Evolutionary conservation across 768 basidiomycete genomes (phyloP).

Genomic region (Mrakia blollopis): DNA sequence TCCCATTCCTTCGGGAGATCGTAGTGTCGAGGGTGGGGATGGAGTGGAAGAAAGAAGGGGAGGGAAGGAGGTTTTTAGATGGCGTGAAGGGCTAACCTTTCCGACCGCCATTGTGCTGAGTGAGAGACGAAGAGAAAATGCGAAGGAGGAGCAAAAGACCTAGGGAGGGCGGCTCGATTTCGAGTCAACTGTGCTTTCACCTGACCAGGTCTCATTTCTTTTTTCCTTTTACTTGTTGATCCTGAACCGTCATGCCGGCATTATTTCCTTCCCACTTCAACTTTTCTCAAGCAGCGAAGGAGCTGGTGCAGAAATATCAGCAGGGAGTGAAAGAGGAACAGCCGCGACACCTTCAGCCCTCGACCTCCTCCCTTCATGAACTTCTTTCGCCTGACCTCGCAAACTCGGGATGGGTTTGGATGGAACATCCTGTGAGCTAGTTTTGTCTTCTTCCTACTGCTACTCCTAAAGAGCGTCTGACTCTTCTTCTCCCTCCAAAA

Average conservation of each 20-base stretch:
- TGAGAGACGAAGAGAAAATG: conserved; percentile 36
- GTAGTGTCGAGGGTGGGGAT: not conserved
- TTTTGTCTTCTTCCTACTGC: not conserved
- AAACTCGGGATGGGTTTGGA: conserved; percentile 56
- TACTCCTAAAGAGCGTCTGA: not conserved
- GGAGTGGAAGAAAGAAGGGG: not conserved
- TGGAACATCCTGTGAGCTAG: conserved; percentile 55
- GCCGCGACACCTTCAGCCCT: no score
- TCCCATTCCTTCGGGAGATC: no score
- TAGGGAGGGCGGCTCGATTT: not conserved
- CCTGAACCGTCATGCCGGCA: not conserved
- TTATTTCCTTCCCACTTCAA: conserved; percentile 9
- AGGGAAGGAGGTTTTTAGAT: not conserved
- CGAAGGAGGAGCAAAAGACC: not conserved
- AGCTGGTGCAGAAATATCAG: not conserved
- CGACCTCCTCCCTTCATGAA: not conserved
- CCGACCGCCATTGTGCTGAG: conserved; percentile 75
- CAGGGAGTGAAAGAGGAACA: not conserved
- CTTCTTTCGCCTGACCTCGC: not conserved
- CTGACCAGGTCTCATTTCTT: not conserved
- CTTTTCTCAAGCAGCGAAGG: conserved; percentile 9
- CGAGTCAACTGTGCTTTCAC: not conserved
- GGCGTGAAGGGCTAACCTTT: conserved; percentile 55
- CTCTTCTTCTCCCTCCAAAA: not conserved
- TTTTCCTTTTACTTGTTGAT: not conserved